Conservation (phyloP, 2,329 filamentous ascomycete genomes). For the Trichocomaceae sp. region DNA sequence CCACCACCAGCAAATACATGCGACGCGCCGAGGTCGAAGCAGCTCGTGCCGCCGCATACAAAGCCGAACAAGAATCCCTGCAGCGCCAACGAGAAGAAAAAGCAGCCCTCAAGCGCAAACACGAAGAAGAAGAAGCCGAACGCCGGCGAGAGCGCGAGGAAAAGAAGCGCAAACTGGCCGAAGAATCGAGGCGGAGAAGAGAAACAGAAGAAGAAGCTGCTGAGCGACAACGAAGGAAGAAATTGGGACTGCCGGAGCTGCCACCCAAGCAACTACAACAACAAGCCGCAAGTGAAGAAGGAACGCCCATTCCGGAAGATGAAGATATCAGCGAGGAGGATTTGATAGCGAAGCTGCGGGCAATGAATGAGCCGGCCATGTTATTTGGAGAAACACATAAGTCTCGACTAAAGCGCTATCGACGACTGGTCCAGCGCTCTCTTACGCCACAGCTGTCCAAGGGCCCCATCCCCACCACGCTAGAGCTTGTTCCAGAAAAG, state of each 20-base stretch:
- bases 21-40: slow-evolving; percentile 83
- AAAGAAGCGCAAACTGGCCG: slow-evolving; percentile 72
- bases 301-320: slow-evolving; percentile 29
- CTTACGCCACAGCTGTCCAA: slow-evolving; percentile 48
- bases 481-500: slow-evolving; percentile 71
- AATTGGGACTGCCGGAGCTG: slow-evolving; percentile 73
- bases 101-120: slow-evolving; percentile 72
- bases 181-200: slow-evolving; percentile 63
- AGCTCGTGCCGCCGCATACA: slow-evolving; percentile 70
- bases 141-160: slow-evolving; percentile 67
- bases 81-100: slow-evolving; percentile 65
- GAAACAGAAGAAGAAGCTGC: slow-evolving; percentile 69
- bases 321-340: slow-evolving; percentile 67
- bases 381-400: slow-evolving; percentile 78
- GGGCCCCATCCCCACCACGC: slow-evolving; percentile 79
- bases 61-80: slow-evolving; percentile 68
- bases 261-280: slow-evolving; percentile 34
- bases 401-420: slow-evolving; percentile 63
- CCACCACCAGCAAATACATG: slow-evolving; percentile 62
- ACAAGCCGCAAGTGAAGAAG: slow-evolving; percentile 16
- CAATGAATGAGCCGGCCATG: slow-evolving; percentile 62
- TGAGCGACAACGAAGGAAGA: slow-evolving; percentile 65
- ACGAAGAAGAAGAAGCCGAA: slow-evolving; percentile 74
- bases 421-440: slow-evolving; percentile 48
- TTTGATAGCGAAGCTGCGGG: slow-evolving; percentile 61